Evolutionary conservation across 108 stramenopile species (phyloP), one percentile per base, ranked within the genome.

Genomic region (Cyclotella cryptica): DNA sequence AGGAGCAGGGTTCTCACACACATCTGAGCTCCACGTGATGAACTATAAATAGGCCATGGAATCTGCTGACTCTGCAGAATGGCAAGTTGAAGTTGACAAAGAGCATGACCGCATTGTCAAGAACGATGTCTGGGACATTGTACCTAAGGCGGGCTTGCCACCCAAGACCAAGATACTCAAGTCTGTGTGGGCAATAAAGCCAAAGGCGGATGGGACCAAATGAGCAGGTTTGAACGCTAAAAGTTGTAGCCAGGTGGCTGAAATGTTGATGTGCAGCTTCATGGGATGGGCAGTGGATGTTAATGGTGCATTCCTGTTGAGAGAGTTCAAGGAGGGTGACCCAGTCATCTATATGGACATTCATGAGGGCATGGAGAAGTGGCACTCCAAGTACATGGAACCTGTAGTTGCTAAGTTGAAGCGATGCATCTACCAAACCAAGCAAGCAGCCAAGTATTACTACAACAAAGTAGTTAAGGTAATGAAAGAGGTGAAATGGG

Each of bases 111-210:
- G 68, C 21, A 51, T 79, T 11, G 55, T 59, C 10, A 46, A 21
- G 43, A 24, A 47, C 10, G 18, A 55, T 7, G 71, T 55, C 1
- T 64, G 62, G 3, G 40, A 40, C 10, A 6, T 49, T 35, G 51
- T 64, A 43, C 39, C 24, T 39, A 18, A 42, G 15, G 21, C 10
- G 17, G 27, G 63, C 3, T 3, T 79, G 1, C 63, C 72, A 14
- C 14, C 70, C 15, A 69, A 61, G 1, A 53, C 45, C 22, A 72
- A 42, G 47, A 30, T 64, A 27, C 45, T 72, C 13, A 8, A 54
- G 8, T 40, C 60, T 26, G 40, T 41, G 27, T 79, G 78, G 78
- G 78, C 78, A 46, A 72, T 72, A 61, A 79, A 79, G 61, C 70
- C 58, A 19, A 79, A 79, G 29, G 44, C 40, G 3, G 24, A 63